Conservation (phyloP, 1,139 yeast genomes). For the Taphrina wiesneri region DNA sequence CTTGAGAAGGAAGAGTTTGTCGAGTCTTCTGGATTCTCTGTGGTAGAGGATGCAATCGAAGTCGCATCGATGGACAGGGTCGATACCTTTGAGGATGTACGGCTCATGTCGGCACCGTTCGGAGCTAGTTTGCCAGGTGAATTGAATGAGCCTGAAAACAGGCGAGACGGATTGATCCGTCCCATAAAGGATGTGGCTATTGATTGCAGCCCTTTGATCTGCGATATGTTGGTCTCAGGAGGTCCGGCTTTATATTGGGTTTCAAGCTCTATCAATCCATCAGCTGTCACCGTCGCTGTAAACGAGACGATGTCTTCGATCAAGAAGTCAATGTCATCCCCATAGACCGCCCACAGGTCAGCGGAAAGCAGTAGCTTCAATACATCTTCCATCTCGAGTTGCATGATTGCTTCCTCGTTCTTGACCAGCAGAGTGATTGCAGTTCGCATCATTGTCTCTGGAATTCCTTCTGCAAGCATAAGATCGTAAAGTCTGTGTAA, state of each 20-base stretch:
- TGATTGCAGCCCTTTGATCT: constrained; percentile 38
- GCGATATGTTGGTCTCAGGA: constrained; percentile 32
- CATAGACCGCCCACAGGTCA: constrained; percentile 53
- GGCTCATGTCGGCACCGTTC: constrained; percentile 13
- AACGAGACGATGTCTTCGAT: constrained; percentile 48
- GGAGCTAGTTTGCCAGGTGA: constrained; percentile 21
- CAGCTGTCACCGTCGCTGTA: background rate
- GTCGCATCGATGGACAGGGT: constrained; percentile 2
- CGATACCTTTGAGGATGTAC: constrained; percentile 19
- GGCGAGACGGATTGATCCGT: constrained; percentile 31
- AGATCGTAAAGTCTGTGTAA: constrained; percentile 58
- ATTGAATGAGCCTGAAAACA: constrained; percentile 24
- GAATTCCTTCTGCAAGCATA: constrained; percentile 65
- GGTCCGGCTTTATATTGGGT: constrained; percentile 39
- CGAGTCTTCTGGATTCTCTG: constrained; percentile 18
- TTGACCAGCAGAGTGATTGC: constrained; percentile 58
- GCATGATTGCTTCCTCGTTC: constrained; percentile 57
- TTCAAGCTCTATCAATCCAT: constrained; percentile 42
- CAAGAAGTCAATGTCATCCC: constrained; percentile 51
- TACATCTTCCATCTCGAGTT: constrained; percentile 59
- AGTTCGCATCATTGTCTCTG: constrained; percentile 61
- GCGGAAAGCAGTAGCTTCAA: constrained; percentile 64
- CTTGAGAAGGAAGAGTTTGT: constrained; percentile 13
- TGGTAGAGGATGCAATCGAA: constrained; percentile 15
- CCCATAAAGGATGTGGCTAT: constrained; percentile 35